Conservation (phyloP, 1,139 yeast genomes). For the Blastobotrys proliferans region DNA sequence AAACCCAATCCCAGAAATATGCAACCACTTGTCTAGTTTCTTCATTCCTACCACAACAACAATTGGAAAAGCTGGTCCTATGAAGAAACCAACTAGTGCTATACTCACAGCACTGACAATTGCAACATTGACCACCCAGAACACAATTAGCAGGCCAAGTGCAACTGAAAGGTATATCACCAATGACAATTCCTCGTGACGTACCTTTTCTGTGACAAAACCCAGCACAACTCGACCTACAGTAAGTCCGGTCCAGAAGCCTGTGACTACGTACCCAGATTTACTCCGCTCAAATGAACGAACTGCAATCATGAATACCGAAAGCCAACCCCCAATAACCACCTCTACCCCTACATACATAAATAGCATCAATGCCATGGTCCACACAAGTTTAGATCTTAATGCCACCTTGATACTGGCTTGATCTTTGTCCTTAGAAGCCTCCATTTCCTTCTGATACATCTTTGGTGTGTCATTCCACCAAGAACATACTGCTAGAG, state of each 20-base stretch:
- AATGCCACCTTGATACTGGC: slow-evolving; percentile 28
- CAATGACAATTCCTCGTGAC: slow-evolving; percentile 20
- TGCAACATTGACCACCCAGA: slow-evolving; percentile 31
- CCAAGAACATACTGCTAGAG: slow-evolving; percentile 15
- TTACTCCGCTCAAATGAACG: slow-evolving; percentile 45
- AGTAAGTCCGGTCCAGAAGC: slow-evolving; percentile 70
- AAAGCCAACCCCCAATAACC: slow-evolving; percentile 67
- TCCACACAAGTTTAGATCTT: slow-evolving; percentile 58
- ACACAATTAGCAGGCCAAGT: slow-evolving; percentile 24
- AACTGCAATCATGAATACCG: slow-evolving; percentile 56
- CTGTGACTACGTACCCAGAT: slow-evolving; percentile 64
- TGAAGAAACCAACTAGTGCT: slow-evolving; percentile 57
- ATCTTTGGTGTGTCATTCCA: slow-evolving; percentile 19
- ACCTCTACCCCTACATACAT: slow-evolving; percentile 70
- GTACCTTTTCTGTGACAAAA: slow-evolving; percentile 28
- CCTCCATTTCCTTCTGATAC: slow-evolving; percentile 12
- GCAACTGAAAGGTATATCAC: slow-evolving; percentile 24
- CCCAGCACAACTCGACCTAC: slow-evolving; percentile 51
- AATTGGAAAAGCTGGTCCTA: slow-evolving; percentile 82
- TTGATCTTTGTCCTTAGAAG: slow-evolving; percentile 9
- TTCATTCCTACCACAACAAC: slow-evolving; percentile 62
- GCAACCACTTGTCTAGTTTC: slow-evolving; percentile 56
- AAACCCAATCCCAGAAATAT: slow-evolving; percentile 68
- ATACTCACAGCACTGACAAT: slow-evolving; percentile 36
- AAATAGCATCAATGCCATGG: slow-evolving; percentile 50